Evolutionary conservation across 352 stramenopile genomes (phyloP).

Genomic region (Phytophthora pseudosyringae): DNA sequence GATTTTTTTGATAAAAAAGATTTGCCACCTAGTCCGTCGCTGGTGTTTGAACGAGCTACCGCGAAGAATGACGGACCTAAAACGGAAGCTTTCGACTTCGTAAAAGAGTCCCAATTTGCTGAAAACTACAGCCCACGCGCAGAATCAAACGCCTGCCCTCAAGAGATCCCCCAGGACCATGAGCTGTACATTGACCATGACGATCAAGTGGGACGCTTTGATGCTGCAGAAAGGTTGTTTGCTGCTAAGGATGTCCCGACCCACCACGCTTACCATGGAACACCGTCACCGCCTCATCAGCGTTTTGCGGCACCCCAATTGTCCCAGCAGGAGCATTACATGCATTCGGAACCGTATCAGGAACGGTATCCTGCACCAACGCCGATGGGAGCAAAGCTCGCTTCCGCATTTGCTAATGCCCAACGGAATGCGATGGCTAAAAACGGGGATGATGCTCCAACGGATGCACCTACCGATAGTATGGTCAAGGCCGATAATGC

Average conservation of each 20-base stretch:
- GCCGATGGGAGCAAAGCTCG: conserved; percentile 33
- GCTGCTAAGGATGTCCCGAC: conserved; percentile 13
- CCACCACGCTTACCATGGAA: conserved; percentile 17
- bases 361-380: conserved; percentile 30
- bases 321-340: conserved; percentile 11
- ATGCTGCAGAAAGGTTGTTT: conserved; percentile 42
- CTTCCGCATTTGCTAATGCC: conserved; percentile 12
- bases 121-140: neutral
- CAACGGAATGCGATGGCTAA: neutral
- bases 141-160: neutral
- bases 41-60: neutral
- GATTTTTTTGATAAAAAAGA: neutral
- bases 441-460: neutral
- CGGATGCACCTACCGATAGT: neutral
- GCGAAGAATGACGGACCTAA: conserved; percentile 1
- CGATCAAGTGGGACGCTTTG: conserved; percentile 31
- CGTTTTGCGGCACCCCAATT: conserved; percentile 12
- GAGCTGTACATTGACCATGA: conserved; percentile 9
- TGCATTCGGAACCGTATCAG: conserved; percentile 4
- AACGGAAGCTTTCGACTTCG: conserved; percentile 11
- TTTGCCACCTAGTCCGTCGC: neutral
- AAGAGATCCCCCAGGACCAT: neutral
- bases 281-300: conserved; percentile 20
- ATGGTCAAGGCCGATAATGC: neutral
- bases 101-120: neutral